Evolutionary conservation across 495 filamentous ascomycete genomes (phyloP).

Genomic region (Tuber calosporum): DNA sequence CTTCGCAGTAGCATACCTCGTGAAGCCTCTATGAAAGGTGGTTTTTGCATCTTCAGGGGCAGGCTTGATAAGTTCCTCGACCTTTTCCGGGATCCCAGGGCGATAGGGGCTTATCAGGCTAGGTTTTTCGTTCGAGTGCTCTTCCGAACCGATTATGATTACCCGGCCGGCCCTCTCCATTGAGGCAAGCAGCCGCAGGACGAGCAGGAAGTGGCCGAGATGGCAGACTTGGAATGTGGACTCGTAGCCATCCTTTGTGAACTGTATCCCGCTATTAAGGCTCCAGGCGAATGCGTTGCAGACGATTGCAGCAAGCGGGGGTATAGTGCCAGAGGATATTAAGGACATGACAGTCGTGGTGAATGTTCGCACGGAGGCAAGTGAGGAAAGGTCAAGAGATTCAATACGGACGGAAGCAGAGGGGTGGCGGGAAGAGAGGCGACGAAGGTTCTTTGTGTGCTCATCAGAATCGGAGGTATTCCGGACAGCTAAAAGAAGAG

Average conservation of each 20-base stretch:
- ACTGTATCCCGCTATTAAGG: slow-evolving; percentile 9
- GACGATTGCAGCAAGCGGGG: slow-evolving; percentile 9
- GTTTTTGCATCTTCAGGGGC: not conserved
- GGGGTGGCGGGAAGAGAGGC: not conserved
- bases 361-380: not conserved
- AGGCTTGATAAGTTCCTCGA: not conserved
- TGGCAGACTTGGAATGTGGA: slow-evolving; percentile 12
- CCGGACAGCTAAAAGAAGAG: not conserved
- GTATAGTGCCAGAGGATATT: slow-evolving; percentile 8
- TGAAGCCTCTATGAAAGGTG: slow-evolving; percentile 1
- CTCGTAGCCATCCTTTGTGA: slow-evolving; percentile 10
- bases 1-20: not conserved
- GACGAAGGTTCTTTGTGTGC: not conserved
- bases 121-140: not conserved
- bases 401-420: not conserved
- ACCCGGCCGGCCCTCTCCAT: not conserved
- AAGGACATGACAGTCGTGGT: not conserved
- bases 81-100: not conserved
- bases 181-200: not conserved
- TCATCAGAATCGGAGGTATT: not conserved
- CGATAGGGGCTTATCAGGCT: not conserved
- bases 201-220: not conserved
- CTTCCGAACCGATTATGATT: not conserved
- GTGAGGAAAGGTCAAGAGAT: not conserved
- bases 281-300: slow-evolving; percentile 15